Percentiles rank a stretch among this genome's conserved stretches.
Conservation (phyloP, 2,329 filamentous ascomycete genomes). For the Phialophora verrucosa region DNA sequence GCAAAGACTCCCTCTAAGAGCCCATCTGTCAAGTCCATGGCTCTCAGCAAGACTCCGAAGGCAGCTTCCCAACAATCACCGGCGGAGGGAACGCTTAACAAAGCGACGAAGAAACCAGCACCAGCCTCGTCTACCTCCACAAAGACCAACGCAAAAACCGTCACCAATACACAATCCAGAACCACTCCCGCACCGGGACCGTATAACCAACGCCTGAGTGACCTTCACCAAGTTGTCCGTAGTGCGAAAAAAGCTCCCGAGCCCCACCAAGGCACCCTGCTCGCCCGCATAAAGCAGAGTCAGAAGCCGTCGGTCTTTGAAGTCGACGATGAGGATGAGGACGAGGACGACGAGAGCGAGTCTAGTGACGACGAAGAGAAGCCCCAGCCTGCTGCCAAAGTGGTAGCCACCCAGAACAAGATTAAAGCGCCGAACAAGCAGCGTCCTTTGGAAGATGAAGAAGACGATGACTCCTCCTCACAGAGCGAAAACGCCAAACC, state of each 20-base stretch:
- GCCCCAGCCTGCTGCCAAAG: slow-evolving; percentile 3
- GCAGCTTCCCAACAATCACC: slow-evolving; percentile 3
- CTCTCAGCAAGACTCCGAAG: slow-evolving; percentile 11
- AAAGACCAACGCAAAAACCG: slow-evolving; percentile 6
- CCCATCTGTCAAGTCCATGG: slow-evolving; percentile 19
- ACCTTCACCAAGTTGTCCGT: slow-evolving; percentile 16
- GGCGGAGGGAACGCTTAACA: background rate
- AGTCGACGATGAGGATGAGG: slow-evolving; percentile 23
- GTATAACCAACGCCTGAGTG: slow-evolving; percentile 18
- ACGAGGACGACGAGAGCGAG: slow-evolving; percentile 20
- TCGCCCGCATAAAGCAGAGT: slow-evolving; percentile 8
- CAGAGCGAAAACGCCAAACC: background rate
- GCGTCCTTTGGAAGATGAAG: background rate
- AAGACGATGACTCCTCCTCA: slow-evolving; percentile 6
- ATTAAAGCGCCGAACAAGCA: background rate
- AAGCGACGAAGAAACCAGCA: slow-evolving; percentile 9
- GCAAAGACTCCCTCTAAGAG: slow-evolving; percentile 10
- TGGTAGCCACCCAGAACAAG: background rate
- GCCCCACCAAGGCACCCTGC: slow-evolving; percentile 5
- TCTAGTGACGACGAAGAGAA: slow-evolving; percentile 16
- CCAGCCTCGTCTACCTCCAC: background rate
- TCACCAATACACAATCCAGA: slow-evolving; percentile 13
- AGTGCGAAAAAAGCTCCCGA: slow-evolving; percentile 11
- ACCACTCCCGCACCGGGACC: slow-evolving; percentile 3
- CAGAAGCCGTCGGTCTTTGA: slow-evolving; percentile 15